These are phyloP conservation scores for Glonium stellatum DNA, from an alignment of 495 filamentous ascomycete species.

Conservation along the genomic window DNA sequence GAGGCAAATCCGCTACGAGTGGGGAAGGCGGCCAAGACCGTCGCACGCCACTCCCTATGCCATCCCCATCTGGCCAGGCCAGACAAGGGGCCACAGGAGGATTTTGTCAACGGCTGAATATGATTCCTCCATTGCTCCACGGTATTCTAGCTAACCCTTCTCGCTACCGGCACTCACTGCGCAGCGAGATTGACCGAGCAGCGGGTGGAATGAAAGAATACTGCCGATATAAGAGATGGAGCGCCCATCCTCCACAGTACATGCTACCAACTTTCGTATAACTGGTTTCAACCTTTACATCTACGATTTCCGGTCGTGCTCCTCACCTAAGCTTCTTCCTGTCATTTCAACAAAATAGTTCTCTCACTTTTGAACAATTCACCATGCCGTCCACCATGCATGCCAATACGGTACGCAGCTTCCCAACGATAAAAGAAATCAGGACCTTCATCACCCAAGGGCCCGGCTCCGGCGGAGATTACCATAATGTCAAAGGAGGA, in stretches of 20 bases:
- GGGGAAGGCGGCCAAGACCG: neutral
- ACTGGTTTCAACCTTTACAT: slow-evolving; percentile 5
- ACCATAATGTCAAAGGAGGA: slow-evolving; percentile 89
- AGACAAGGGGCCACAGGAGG: neutral
- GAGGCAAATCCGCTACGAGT: neutral
- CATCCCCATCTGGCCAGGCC: neutral
- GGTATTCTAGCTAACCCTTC: neutral
- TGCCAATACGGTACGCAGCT: slow-evolving; percentile 29
- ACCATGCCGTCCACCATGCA: slow-evolving; percentile 14
- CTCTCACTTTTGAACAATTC: neutral
- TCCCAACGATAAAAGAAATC: slow-evolving; percentile 72
- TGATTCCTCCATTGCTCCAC: slow-evolving; percentile 3
- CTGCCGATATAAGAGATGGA: neutral
- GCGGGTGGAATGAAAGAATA: slow-evolving; percentile 5
- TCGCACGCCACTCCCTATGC: neutral
- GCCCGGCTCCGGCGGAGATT: slow-evolving; percentile 84
- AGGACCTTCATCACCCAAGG: slow-evolving; percentile 77
- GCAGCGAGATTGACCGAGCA: slow-evolving; percentile 27
- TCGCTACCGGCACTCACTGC: slow-evolving; percentile 9
- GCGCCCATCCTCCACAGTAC: neutral
- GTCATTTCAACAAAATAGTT: neutral
- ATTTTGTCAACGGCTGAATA: neutral
- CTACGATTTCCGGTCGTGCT: slow-evolving; percentile 8
- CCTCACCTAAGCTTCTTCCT: neutral
- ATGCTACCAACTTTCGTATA: slow-evolving; percentile 1